phyloP scores from a whole-genome alignment of 345 rosid species.

The Balakata baccata region DNA sequence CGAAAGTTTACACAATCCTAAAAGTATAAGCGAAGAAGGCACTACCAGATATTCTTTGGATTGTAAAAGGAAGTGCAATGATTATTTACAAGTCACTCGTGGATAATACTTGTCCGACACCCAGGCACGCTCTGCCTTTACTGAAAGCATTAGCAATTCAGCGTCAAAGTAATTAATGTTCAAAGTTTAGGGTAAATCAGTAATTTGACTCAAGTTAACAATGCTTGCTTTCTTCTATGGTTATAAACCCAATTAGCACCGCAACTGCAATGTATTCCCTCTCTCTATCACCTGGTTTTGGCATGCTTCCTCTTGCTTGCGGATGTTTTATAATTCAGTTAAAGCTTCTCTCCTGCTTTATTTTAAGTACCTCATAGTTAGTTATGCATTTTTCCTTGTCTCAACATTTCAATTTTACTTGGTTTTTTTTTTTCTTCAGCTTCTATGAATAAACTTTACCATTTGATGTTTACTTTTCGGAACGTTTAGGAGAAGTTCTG shows the following conservation, averaged over 20 bases:
- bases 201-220: background rate
- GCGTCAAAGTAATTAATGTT: background rate
- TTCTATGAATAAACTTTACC: background rate
- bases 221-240: background rate
- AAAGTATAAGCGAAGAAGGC: background rate
- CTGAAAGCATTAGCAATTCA: background rate
- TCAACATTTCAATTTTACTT: background rate
- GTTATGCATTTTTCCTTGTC: background rate
- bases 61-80: background rate
- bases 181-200: slow-evolving; percentile 2
- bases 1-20: background rate
- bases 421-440: background rate
- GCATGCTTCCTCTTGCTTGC: background rate
- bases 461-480: background rate
- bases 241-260: background rate
- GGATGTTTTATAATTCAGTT: background rate
- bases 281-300: background rate
- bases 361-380: background rate
- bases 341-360: background rate
- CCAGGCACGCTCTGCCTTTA: background rate
- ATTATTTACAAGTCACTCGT: background rate
- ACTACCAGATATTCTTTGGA: background rate
- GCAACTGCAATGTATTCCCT: too few species aligned
- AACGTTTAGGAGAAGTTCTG: background rate
- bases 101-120: too few species aligned